Conservation (phyloP, 306 rosid species). For the Quercus mongolica region DNA sequence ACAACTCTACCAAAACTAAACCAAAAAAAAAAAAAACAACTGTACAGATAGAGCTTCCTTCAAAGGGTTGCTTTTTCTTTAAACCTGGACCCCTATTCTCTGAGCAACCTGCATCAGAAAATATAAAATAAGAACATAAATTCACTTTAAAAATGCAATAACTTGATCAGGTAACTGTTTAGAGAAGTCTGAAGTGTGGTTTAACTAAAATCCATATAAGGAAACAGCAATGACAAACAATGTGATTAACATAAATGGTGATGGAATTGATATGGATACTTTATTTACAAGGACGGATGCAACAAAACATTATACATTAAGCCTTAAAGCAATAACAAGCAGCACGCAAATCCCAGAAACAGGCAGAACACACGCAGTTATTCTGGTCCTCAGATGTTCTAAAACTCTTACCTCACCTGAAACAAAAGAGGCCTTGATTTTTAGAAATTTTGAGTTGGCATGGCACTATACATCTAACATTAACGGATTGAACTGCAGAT, state of each 20-base stretch:
- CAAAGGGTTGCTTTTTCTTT: constrained; percentile 24
- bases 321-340: too few relatives aligned
- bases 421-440: background rate
- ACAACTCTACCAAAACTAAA: constrained; percentile 15
- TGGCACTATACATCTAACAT: background rate
- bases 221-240: background rate
- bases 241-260: too few relatives aligned
- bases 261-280: too few relatives aligned
- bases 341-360: background rate
- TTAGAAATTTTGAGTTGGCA: background rate
- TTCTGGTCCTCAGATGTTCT: background rate
- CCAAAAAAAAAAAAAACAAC: constrained; percentile 4
- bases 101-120: constrained; percentile 65
- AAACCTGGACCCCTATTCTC: constrained; percentile 61
- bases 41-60: constrained; percentile 28
- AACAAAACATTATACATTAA: too few relatives aligned
- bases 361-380: background rate
- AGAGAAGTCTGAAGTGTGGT: background rate
- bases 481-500: background rate
- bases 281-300: too few relatives aligned
- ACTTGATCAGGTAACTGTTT: background rate
- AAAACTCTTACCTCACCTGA: background rate
- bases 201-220: background rate
- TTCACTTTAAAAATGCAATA: background rate
- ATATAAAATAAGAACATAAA: background rate